Percentiles rank a stretch among this genome's conserved stretches.
These are phyloP conservation scores for Cladosporium colombiae DNA, from an alignment of 2,329 filamentous ascomycete genomes.

Conservation along the genomic window DNA sequence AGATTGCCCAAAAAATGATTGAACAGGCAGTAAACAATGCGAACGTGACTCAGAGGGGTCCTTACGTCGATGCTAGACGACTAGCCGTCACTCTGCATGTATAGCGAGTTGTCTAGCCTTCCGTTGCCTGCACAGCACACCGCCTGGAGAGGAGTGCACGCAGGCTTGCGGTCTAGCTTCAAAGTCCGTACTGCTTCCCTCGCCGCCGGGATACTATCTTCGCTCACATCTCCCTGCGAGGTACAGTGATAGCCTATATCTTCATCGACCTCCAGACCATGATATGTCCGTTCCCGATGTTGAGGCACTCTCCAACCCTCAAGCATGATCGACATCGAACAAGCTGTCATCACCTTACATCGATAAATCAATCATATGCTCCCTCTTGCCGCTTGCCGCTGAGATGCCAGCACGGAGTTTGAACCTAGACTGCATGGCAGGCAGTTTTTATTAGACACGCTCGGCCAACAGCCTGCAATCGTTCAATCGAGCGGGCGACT, in stretches of 20 bases:
- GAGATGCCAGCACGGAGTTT: neutral
- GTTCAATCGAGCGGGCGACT: neutral
- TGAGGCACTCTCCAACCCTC: too few relatives aligned
- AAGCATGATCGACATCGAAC: too few relatives aligned
- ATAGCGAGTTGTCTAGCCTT: neutral
- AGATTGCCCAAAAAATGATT: neutral
- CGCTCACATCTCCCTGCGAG: too few relatives aligned
- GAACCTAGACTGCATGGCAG: neutral
- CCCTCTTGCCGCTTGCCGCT: too few relatives aligned
- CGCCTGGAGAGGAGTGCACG: neutral
- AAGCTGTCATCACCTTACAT: too few relatives aligned
- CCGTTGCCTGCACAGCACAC: neutral
- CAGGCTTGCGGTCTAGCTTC: neutral
- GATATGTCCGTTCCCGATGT: too few relatives aligned
- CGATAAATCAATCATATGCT: too few relatives aligned
- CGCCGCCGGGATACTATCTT: too few relatives aligned
- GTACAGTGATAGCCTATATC: too few relatives aligned
- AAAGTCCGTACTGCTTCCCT: neutral
- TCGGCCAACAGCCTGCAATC: neutral
- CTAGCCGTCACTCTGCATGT: conserved; percentile 14
- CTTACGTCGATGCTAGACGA: neutral
- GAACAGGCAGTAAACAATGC: neutral
- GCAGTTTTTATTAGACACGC: neutral
- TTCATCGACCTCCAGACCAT: too few relatives aligned
- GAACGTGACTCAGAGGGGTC: conserved; percentile 14